Evolutionary conservation across 1,284 basidiomycete genomes (phyloP).

Genomic region (Cryptococcus sp.): DNA sequence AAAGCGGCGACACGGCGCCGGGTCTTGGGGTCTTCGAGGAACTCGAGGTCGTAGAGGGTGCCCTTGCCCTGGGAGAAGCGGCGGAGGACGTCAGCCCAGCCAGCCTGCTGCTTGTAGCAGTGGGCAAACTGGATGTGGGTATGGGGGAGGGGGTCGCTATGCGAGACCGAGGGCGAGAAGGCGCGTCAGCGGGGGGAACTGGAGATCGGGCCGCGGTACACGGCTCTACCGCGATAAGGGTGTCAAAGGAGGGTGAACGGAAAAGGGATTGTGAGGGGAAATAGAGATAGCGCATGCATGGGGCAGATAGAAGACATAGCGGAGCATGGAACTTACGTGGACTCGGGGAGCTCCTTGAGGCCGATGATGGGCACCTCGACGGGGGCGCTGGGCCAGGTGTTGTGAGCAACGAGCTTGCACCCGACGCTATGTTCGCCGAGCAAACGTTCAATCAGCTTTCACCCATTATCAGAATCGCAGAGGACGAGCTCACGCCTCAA

Average conservation of each 20-base stretch:
- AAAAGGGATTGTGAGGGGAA: neutral
- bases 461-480: neutral
- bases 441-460: neutral
- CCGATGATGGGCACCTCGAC: slow-evolving; percentile 80
- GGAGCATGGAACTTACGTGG: slow-evolving; percentile 51
- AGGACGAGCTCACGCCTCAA: slow-evolving; percentile 67
- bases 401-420: slow-evolving; percentile 82
- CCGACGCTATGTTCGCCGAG: slow-evolving; percentile 64
- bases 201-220: neutral
- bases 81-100: slow-evolving; percentile 83
- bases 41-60: slow-evolving; percentile 94
- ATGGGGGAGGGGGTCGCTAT: slow-evolving; percentile 70
- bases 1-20: slow-evolving; percentile 92
- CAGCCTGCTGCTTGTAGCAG: slow-evolving; percentile 95
- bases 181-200: neutral
- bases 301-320: neutral
- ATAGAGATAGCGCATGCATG: neutral
- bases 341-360: slow-evolving; percentile 88
- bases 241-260: neutral
- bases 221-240: neutral
- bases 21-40: slow-evolving; percentile 79
- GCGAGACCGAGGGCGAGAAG: neutral
- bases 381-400: slow-evolving; percentile 80
- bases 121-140: slow-evolving; percentile 99
- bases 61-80: slow-evolving; percentile 86